Conservation (phyloP, 2,329 filamentous ascomycete genomes). For the Elsinoe ampelina region DNA sequence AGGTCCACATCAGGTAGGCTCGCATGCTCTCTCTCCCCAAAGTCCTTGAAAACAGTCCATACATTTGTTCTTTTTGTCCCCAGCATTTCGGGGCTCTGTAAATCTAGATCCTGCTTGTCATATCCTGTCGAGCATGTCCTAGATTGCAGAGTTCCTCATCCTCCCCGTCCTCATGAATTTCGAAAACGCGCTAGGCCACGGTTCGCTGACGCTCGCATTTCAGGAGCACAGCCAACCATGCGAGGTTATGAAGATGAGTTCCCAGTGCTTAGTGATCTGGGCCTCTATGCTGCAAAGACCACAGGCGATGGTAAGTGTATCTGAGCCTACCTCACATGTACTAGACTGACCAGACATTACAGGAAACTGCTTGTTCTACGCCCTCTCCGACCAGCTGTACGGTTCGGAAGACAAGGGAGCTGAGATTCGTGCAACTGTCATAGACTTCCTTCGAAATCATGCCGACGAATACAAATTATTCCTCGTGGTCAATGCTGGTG, state of each 20-base stretch:
- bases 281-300: constrained; percentile 51
- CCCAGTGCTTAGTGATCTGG: constrained; percentile 46
- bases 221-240: constrained; percentile 19
- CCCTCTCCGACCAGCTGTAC: constrained; percentile 57
- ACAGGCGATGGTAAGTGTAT: constrained; percentile 52
- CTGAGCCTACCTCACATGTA: constrained; percentile 15
- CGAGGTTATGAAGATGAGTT: constrained; percentile 37
- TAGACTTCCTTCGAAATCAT: constrained; percentile 53
- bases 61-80: constrained; percentile 12
- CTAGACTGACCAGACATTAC: constrained; percentile 17
- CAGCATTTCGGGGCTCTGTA: constrained; percentile 1
- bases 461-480: constrained; percentile 56
- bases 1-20: constrained; percentile 13
- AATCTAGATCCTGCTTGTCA: constrained; percentile 3
- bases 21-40: constrained; percentile 13
- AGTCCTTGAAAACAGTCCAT: constrained; percentile 10
- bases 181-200: constrained; percentile 12
- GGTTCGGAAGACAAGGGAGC: constrained; percentile 49
- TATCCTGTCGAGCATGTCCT: constrained; percentile 15
- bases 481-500: constrained; percentile 45
- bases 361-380: constrained; percentile 64
- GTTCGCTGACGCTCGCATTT: constrained; percentile 16
- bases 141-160: constrained; percentile 13
- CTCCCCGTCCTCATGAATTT: constrained; percentile 16
- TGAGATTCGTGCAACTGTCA: constrained; percentile 50